Conservation (phyloP, 1,139 yeast species). For the Hansenula lynferdii region DNA sequence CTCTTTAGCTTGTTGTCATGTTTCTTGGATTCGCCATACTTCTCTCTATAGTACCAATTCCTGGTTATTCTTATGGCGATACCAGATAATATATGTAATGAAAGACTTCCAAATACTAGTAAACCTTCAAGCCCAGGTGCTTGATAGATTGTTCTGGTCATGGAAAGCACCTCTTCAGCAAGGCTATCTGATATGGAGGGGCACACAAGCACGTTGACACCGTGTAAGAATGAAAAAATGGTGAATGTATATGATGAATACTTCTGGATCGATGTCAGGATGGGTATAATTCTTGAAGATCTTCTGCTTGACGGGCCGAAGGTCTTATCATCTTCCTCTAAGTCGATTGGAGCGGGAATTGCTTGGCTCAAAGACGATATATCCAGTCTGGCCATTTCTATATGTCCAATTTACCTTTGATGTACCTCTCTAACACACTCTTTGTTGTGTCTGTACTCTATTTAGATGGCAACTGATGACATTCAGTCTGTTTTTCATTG, state of each 20-base stretch:
- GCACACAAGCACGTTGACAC: constrained; percentile 47
- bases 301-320: constrained; percentile 1
- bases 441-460: too few relatives aligned
- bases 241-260: constrained; percentile 59
- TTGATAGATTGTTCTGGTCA: constrained; percentile 61
- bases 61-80: constrained; percentile 39
- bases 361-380: not conserved
- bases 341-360: not conserved
- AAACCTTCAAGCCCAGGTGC: constrained; percentile 44
- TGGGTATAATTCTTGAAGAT: constrained; percentile 1
- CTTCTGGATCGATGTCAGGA: constrained; percentile 37
- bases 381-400: not conserved
- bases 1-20: constrained; percentile 5
- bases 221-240: constrained; percentile 55
- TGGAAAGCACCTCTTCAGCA: constrained; percentile 53
- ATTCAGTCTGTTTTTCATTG: not conserved
- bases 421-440: too few relatives aligned
- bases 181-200: constrained; percentile 46
- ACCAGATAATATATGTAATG: constrained; percentile 53
- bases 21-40: constrained; percentile 18
- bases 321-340: not conserved
- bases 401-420: too few relatives aligned
- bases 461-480: too few relatives aligned
- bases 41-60: constrained; percentile 24
- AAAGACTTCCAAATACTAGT: constrained; percentile 42